Conservation (phyloP, 179 eudicot genomes). For the Beta lomatogona region DNA sequence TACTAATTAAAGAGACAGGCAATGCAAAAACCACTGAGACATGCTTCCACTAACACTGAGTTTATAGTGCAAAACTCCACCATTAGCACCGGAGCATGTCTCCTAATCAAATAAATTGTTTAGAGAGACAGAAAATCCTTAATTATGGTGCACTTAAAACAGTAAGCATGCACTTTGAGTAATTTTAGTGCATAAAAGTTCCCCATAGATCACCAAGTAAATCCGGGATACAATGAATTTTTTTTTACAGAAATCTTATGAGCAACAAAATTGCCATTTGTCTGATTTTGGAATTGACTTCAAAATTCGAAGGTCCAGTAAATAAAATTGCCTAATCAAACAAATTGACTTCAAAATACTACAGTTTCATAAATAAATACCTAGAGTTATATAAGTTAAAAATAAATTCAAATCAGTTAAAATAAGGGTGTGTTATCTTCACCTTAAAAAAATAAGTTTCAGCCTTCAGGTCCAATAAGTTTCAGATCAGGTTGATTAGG, state of each 20-base stretch:
- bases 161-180: constrained; percentile 21
- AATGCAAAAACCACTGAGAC: constrained; percentile 24
- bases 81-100: constrained; percentile 18
- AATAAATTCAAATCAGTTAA: no score
- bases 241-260: background rate
- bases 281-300: no score
- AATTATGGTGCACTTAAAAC: constrained; percentile 22
- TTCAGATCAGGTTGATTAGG: no score
- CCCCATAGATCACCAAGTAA: background rate
- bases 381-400: no score
- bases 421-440: no score
- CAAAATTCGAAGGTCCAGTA: no score
- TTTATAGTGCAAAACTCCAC: constrained; percentile 16
- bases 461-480: no score
- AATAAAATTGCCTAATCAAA: no score
- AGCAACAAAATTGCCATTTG: no score
- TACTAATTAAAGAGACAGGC: constrained; percentile 11
- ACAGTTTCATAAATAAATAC: no score
- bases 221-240: background rate
- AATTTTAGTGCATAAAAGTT: background rate
- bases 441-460: no score
- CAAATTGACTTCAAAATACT: no score
- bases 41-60: constrained; percentile 34
- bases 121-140: constrained; percentile 23
- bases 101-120: constrained; percentile 3